Percentiles rank a stretch among this genome's conserved stretches.
phyloP scores from a whole-genome alignment of 2,329 filamentous ascomycete species.

The Trichoderma sp. region DNA sequence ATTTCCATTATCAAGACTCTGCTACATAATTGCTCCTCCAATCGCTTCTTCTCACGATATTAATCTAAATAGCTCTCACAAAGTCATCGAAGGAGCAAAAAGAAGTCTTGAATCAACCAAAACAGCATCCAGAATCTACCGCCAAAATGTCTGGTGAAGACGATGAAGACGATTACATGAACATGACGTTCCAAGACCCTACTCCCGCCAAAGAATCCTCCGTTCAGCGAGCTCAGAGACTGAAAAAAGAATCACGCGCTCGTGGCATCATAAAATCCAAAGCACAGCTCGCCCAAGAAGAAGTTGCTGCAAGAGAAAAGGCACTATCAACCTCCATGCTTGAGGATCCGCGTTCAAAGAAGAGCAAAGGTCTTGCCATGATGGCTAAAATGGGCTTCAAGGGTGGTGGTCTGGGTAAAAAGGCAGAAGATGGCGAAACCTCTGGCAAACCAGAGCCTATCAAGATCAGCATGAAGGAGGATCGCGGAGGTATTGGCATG shows the following conservation, averaged over 20 bases:
- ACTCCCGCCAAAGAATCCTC: slow-evolving; percentile 53
- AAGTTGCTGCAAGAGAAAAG: slow-evolving; percentile 67
- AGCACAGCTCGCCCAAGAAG: slow-evolving; percentile 74
- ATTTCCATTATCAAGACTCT: no score
- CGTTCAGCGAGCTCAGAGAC: slow-evolving; percentile 51
- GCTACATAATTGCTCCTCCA: no score
- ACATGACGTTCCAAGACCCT: slow-evolving; percentile 79
- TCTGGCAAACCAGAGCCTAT: slow-evolving; percentile 63
- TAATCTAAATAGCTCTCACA: no score
- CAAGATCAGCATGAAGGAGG: slow-evolving; percentile 71
- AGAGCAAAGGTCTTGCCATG: slow-evolving; percentile 89
- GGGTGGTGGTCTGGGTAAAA: slow-evolving; percentile 67
- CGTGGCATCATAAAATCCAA: slow-evolving; percentile 73
- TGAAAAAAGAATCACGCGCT: slow-evolving; percentile 63
- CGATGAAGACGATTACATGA: slow-evolving; percentile 95
- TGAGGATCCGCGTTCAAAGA: slow-evolving; percentile 50
- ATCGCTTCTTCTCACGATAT: no score
- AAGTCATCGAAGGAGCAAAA: not conserved
- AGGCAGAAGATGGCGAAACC: slow-evolving; percentile 45
- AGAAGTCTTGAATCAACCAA: not conserved
- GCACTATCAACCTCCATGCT: slow-evolving; percentile 74
- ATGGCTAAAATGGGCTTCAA: slow-evolving; percentile 96
- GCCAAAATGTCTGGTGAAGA: slow-evolving; percentile 39
- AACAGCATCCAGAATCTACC: not conserved
- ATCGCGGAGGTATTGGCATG: slow-evolving; percentile 77